Conservation (phyloP, 2,329 filamentous ascomycete species). For the Colletotrichum zoysiae region DNA sequence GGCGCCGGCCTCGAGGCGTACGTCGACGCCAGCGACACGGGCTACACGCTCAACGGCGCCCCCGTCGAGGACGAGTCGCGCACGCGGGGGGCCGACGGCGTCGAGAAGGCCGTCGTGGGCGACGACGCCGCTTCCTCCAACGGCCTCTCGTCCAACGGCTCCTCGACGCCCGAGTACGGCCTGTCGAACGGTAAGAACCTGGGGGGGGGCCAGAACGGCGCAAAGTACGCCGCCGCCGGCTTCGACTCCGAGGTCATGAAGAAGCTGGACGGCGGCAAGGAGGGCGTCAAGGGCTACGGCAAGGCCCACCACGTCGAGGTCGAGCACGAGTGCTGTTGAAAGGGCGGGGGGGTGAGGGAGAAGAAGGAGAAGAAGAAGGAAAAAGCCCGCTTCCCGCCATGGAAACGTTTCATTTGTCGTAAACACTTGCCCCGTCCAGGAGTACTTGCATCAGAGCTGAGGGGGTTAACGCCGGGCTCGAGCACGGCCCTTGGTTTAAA, state of each 20-base stretch:
- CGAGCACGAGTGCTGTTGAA: conserved; percentile 12
- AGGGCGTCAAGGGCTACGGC: not conserved
- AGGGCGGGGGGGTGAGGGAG: too few species aligned
- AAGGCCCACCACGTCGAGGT: conserved; percentile 12
- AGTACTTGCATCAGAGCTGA: not conserved
- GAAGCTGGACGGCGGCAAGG: conserved; percentile 8
- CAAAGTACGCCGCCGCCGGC: conserved; percentile 9
- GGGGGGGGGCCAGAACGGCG: not conserved
- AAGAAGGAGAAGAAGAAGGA: too few species aligned
- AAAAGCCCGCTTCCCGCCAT: not conserved
- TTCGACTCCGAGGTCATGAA: not conserved
- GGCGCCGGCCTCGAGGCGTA: conserved; percentile 77
- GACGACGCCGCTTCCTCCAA: conserved; percentile 22
- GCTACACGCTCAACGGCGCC: conserved; percentile 58
- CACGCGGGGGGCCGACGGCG: not conserved
- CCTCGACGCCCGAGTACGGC: conserved; percentile 24
- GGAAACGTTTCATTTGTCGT: not conserved
- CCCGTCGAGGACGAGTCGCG: conserved; percentile 19
- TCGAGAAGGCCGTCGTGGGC: conserved; percentile 6
- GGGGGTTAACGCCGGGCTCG: not conserved
- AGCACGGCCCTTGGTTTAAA: not conserved
- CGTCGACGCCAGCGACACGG: conserved; percentile 77
- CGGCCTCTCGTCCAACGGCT: not conserved
- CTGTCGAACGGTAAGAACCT: conserved; percentile 29
- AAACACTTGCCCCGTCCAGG: not conserved